Evolutionary conservation across 1,284 basidiomycete genomes (phyloP), one percentile per base, ranked within the genome.

Genomic region (Phellinidium pouzarii): DNA sequence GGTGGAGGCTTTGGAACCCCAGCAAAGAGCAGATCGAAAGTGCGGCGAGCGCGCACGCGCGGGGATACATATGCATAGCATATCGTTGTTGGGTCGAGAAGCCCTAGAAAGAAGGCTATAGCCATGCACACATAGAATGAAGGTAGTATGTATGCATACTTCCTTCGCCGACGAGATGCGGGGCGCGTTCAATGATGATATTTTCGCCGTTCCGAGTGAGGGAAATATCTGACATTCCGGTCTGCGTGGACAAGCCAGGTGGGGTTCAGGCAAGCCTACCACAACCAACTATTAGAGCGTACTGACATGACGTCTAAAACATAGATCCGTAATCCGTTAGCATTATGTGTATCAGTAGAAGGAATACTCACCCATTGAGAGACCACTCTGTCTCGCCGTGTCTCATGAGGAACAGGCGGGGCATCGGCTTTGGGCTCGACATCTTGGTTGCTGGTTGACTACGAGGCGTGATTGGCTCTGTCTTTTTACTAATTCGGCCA

Each of bases 351-450:
- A 34, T 36, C 3, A 41, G 26, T 14, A 8, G n/a, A 34, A 53
- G 26, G 12, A 29, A 23, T 17, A 41, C 49, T 12, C 53, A 80
- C 80, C 91, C 93, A 60, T 87, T 93, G 51, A 88, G 63, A n/a
- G 87, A 89, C 93, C 93, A 96, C 66, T 94, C 93, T 1, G 93
- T 96, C 72, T 95, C 88, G 41, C 92, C 89, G 64, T 91, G 89
- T 55, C 88, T 80, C 58, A 91, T 73, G 49, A 91, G 66, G 65
- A 91, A 84, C 48, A 92, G 67, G 50, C 89, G 79, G 42, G 89
- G 89, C 66, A 80, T 78, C 48, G 79, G 81, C 54, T 75, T 76
- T 42, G 27, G 22, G 3, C 20, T 22, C 9, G 49, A 25, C 54
- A 53, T 34, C 3, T 14, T 58, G 40, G 26, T 36, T 23, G 40